Base-by-base conservation (phyloP, 1,284 basidiomycete genomes). In the Abortiporus biennis region DNA sequence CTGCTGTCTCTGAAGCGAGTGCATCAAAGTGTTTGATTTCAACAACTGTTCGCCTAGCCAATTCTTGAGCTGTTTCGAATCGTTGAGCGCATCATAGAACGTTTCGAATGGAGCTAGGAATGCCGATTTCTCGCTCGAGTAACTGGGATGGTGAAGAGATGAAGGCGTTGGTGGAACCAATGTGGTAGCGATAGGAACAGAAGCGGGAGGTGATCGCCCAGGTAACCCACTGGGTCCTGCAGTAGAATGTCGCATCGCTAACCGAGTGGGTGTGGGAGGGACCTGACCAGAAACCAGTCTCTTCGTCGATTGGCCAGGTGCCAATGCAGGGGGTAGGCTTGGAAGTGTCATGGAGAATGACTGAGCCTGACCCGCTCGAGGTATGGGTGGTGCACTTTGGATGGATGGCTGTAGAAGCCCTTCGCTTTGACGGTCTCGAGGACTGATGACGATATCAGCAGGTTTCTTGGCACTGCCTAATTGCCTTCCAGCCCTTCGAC, bases 21-120 rank as follows among this genome's bases (percentile, higher is more conserved):
- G 61, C 40, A 76, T 65, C 29, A 85, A 65, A 6, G 69, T 52
- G 38, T 73, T 74, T 23, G 78, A 76, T 54, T 73, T 75, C 53
- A 78, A 74, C 29, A 87, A 57, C 60, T 87, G 85, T 42, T 86
- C 84, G 16, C 68, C 67, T 4, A 89, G 68, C 80, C 83, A 87
- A 31, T 58, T 55, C 63, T 85, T 85, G 44, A 87, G 72, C 54
- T 84, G 77, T 54, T 75, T 79, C 32, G 82, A 78, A 56, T 87
- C 84, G 46, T 79, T 76, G 27, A 91, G 70, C 2, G 85, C 79
- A 46, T 86, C 82, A 53, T 88, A 89, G 61, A 90, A 88, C 45
- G 71, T 58, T 54, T 84, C 84, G 49, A 90, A 91, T 1, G 83
- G 84, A 0, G 80, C 75, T 38, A 89, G 63, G 58, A 91, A 89